Evolutionary conservation across 495 filamentous ascomycete species (phyloP), one percentile per base, ranked within the genome.

Genomic region (Darksidea phi): DNA sequence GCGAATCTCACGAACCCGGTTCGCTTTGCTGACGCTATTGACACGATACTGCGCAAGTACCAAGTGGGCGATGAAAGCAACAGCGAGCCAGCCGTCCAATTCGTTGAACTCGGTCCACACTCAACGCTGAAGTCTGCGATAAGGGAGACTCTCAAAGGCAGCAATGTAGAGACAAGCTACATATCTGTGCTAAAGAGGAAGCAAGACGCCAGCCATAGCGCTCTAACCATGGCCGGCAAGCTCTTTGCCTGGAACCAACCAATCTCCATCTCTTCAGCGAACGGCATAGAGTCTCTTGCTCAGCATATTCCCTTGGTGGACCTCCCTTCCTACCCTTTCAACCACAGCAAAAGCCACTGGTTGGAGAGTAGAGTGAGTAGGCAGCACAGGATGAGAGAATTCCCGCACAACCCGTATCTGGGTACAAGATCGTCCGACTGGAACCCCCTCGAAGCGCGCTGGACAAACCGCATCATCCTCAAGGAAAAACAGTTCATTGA

Each of bases 361-460:
- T 11, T 18, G 0, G 57, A 60, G 48, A n/a, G 47, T n/a, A 11
- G 57, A 15, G 1, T 11, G 1, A 60, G 32, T 24, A 21, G 34
- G 23, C 37, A 37, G 5, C 2, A 5, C 13, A 12, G 34, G 0
- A 1, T 42, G 0, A 17, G 52, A 21, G 18, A 23, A 2, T 1
- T 6, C 10, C 28, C 15, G 18, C 32, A 21, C 11, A 80, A 80
- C 34, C 82, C 85, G 63, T 69, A 87, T 0, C 72, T 88, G 1
- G 86, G 85, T 0, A 69, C 74, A 10, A 70, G 74, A 6, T 72
- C 73, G 7, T 65, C 73, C 28, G 80, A 80, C 45, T 80, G 71
- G 23, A 81, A 77, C 57, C 71, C 76, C 3, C 54, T 77, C 5
- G 77, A 82, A 48, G 72, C 78, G 2, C 72, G 71, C 1, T 66